These are phyloP conservation scores for Talaromyces pinophilus DNA, from an alignment of 2,329 filamentous ascomycete genomes.

Conservation along the genomic window DNA sequence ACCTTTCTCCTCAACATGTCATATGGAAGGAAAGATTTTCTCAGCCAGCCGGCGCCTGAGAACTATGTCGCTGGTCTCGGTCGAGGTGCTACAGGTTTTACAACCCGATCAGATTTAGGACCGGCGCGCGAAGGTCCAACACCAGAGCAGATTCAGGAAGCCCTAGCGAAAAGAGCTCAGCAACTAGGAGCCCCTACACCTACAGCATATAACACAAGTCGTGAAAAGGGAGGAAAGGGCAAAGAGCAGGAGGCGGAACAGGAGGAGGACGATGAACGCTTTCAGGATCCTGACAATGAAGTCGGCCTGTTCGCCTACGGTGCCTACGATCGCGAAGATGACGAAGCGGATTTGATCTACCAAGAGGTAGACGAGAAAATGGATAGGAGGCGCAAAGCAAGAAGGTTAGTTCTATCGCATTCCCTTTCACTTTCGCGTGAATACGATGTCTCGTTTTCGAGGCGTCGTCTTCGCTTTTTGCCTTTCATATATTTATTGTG, in stretches of 20 bases:
- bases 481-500: conserved; percentile 59
- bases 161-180: conserved; percentile 88
- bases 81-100: conserved; percentile 96
- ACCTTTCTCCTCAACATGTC: conserved; percentile 51
- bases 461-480: conserved; percentile 66
- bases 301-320: conserved; percentile 93
- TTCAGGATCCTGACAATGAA: conserved; percentile 96
- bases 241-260: conserved; percentile 71
- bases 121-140: conserved; percentile 93
- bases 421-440: conserved; percentile 27
- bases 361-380: conserved; percentile 95
- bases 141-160: conserved; percentile 97
- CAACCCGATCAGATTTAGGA: conserved; percentile 92
- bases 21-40: conserved; percentile 72
- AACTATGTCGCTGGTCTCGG: conserved; percentile 96
- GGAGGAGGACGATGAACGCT: conserved; percentile 76
- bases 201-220: conserved; percentile 71
- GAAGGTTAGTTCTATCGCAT: conserved; percentile 68
- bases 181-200: conserved; percentile 72
- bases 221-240: conserved; percentile 64
- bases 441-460: conserved; percentile 28
- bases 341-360: conserved; percentile 96
- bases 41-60: conserved; percentile 80
- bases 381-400: conserved; percentile 80
- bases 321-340: conserved; percentile 95